Evolutionary conservation across 208 protist species (phyloP).

Genomic region (Leishmania aethiopica): DNA sequence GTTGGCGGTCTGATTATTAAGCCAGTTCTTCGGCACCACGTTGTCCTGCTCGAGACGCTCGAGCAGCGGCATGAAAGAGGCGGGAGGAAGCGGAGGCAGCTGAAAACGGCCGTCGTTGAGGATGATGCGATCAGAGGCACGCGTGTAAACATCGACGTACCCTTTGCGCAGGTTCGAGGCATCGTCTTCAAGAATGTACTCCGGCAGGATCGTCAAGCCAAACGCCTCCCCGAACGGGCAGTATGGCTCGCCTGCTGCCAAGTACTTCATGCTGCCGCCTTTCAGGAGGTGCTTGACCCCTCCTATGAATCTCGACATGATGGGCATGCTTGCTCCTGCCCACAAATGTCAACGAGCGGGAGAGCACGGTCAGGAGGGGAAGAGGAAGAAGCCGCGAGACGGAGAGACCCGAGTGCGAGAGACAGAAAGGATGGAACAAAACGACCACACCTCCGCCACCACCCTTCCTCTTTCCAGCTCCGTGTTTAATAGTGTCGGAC

Average conservation of each 20-base stretch:
- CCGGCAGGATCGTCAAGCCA: slow-evolving; percentile 80
- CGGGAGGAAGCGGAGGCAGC: slow-evolving; percentile 73
- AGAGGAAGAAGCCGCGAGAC: neutral
- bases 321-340: slow-evolving; percentile 15
- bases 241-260: slow-evolving; percentile 77
- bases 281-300: slow-evolving; percentile 60
- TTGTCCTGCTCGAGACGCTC: slow-evolving; percentile 83
- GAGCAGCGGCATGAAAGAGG: slow-evolving; percentile 69
- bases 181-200: slow-evolving; percentile 81
- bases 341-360: neutral
- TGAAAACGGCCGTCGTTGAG: slow-evolving; percentile 89
- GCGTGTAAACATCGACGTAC: slow-evolving; percentile 88
- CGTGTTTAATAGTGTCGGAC: neutral
- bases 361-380: neutral
- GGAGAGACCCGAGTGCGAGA: neutral
- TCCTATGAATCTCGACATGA: slow-evolving; percentile 35
- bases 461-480: neutral
- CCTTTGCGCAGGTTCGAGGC: slow-evolving; percentile 62
- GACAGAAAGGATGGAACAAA: neutral
- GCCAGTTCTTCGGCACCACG: slow-evolving; percentile 71
- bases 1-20: slow-evolving; percentile 91
- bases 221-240: slow-evolving; percentile 87
- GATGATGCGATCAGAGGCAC: slow-evolving; percentile 70
- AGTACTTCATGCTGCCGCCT: slow-evolving; percentile 75
- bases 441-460: neutral